A percentile compares a stretch with the other conserved stretches of the same genome.
Evolutionary conservation across 192 early-diverging fungal genomes (phyloP).

Genomic region (Kappamyces sp.): DNA sequence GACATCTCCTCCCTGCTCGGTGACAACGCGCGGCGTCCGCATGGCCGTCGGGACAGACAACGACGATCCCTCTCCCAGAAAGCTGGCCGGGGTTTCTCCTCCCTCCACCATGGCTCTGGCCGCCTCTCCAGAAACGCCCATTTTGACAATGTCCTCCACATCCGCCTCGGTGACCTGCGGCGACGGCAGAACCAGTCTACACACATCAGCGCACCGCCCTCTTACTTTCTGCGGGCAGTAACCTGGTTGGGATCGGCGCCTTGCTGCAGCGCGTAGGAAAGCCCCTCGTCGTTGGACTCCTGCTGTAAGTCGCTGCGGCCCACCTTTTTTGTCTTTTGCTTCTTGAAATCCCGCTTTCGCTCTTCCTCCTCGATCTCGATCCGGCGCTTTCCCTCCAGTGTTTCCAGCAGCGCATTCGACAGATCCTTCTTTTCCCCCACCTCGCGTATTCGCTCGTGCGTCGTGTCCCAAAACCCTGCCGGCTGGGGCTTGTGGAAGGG

Average conservation of each 20-base stretch:
- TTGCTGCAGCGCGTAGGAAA: conserved; percentile 53
- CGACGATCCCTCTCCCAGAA: conserved; percentile 70
- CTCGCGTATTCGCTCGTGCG: conserved; percentile 71
- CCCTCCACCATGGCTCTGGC: conserved; percentile 64
- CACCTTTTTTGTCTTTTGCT: conserved; percentile 44
- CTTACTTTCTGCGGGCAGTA: too few species aligned
- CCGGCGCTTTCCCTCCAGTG: conserved; percentile 81
- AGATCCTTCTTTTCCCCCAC: conserved; percentile 52
- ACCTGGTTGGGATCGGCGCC: conserved; percentile 34
- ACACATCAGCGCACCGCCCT: too few species aligned
- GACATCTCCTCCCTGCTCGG: conserved; percentile 46
- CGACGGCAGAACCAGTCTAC: conserved; percentile 71
- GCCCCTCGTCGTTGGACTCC: conserved; percentile 62
- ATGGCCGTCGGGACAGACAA: conserved; percentile 42
- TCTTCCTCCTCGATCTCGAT: conserved; percentile 78
- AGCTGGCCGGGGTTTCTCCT: conserved; percentile 50
- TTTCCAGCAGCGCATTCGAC: conserved; percentile 66
- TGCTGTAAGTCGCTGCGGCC: conserved; percentile 62
- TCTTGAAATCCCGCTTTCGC: conserved; percentile 72
- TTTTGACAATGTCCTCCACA: conserved; percentile 85
- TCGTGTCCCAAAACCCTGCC: conserved; percentile 88
- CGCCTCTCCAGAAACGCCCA: conserved; percentile 74
- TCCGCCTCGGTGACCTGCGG: conserved; percentile 90
- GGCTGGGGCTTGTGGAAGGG: conserved; percentile 86
- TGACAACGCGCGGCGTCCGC: conserved; percentile 56